Percentiles rank a stretch among this genome's conserved stretches.
phyloP scores from a whole-genome alignment of 1,284 basidiomycete genomes.

The Flammula alnicola region DNA sequence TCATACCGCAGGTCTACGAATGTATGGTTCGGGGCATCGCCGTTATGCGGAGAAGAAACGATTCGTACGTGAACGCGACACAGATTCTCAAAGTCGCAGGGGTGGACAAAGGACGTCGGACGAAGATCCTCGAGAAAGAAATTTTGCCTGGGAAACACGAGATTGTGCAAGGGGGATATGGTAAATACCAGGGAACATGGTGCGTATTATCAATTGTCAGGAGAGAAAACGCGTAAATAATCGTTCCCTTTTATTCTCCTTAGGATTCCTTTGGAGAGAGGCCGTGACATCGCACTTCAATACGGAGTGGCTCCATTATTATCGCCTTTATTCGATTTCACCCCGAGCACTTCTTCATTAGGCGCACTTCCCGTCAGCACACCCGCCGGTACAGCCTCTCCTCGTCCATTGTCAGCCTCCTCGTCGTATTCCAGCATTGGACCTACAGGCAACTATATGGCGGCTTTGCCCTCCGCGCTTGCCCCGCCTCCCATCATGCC shows the following conservation, averaged over 20 bases:
- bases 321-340: conserved; percentile 90
- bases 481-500: conserved; percentile 81
- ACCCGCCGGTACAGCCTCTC: conserved; percentile 49
- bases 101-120: conserved; percentile 94
- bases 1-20: conserved; percentile 79
- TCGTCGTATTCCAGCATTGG: conserved; percentile 53
- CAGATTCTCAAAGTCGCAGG: conserved; percentile 99
- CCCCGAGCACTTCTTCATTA: conserved; percentile 73
- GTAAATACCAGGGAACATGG: conserved; percentile 99
- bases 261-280: conserved; percentile 93
- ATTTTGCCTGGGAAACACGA: conserved; percentile 96
- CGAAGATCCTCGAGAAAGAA: conserved; percentile 98
- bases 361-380: conserved; percentile 60
- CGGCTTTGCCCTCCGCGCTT: conserved; percentile 55
- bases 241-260: conserved; percentile 5
- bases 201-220: conserved; percentile 40
- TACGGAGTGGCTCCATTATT: conserved; percentile 88
- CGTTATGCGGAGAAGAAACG: conserved; percentile 94
- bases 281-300: conserved; percentile 87
- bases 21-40: conserved; percentile 98
- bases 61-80: conserved; percentile 97
- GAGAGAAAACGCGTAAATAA: conserved; percentile 24
- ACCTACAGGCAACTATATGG: conserved; percentile 46
- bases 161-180: conserved; percentile 99
- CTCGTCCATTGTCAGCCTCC: conserved; percentile 56